phyloP scores from a whole-genome alignment of 1,284 basidiomycete genomes.

The Cutaneotrichosporon spelunceum region DNA sequence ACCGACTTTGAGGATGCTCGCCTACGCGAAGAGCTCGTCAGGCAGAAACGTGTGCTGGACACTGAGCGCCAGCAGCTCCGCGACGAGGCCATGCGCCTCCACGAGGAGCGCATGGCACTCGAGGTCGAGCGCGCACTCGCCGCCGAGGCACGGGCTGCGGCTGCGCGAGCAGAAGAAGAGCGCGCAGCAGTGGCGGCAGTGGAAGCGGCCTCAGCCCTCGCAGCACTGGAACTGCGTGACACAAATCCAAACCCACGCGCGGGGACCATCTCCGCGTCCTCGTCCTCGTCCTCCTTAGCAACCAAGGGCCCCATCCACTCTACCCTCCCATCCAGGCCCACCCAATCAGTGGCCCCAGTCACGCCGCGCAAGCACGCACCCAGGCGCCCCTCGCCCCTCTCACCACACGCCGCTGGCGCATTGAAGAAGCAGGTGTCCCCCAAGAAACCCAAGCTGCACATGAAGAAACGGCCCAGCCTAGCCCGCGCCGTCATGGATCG shows the following conservation, averaged over 20 bases:
- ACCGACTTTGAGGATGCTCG: constrained; percentile 27
- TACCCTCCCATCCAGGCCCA: not conserved
- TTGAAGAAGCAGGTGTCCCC: not conserved
- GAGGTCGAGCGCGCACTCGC: constrained; percentile 59
- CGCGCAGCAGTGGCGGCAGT: constrained; percentile 32
- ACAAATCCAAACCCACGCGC: not conserved
- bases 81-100: constrained; percentile 62
- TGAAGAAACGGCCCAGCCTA: constrained; percentile 29
- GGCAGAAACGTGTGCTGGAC: constrained; percentile 56
- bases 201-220: not conserved
- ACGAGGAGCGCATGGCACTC: constrained; percentile 57
- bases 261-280: not conserved
- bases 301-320: constrained; percentile 5
- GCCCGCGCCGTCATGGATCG: constrained; percentile 44
- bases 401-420: constrained; percentile 24
- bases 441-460: constrained; percentile 19
- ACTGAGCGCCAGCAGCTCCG: constrained; percentile 65
- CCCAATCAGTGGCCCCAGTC: constrained; percentile 7
- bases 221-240: not conserved
- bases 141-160: constrained; percentile 56
- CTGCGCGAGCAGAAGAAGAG: constrained; percentile 51
- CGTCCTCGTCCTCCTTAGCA: not conserved
- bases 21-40: constrained; percentile 29
- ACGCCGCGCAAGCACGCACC: constrained; percentile 24
- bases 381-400: constrained; percentile 40